phyloP scores from a whole-genome alignment of 768 basidiomycete species.

The Dacryopinax spathularia region DNA sequence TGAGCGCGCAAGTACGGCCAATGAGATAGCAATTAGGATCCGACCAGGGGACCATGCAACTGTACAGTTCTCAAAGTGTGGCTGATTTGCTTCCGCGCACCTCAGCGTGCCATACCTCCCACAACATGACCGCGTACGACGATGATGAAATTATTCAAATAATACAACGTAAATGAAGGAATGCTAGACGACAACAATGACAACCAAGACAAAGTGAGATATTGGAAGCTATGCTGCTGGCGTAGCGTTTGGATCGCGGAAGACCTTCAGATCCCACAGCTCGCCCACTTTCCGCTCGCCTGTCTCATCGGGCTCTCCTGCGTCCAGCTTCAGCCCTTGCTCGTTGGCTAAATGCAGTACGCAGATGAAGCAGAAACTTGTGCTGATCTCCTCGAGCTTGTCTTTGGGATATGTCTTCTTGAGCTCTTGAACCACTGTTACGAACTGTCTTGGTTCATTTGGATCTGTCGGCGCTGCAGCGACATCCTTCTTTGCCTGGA shows the following conservation, averaged over 20 bases:
- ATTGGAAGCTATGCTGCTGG: conserved; percentile 11
- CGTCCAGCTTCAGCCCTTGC: conserved; percentile 71
- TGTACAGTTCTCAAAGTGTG: not conserved
- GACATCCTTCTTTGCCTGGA: conserved; percentile 32
- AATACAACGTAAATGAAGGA: not conserved
- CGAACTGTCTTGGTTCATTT: conserved; percentile 52
- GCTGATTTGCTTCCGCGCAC: conserved; percentile 1
- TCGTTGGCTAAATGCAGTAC: conserved; percentile 92
- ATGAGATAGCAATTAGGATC: conserved; percentile 1
- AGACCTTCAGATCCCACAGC: conserved; percentile 16
- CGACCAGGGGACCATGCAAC: not conserved
- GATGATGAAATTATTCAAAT: not conserved
- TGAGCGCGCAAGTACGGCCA: not conserved
- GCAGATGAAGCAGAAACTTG: conserved; percentile 98
- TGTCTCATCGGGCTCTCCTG: conserved; percentile 17
- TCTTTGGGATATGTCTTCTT: conserved; percentile 74
- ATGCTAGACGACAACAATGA: not conserved
- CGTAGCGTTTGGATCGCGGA: conserved; percentile 15
- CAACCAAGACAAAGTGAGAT: conserved; percentile 4
- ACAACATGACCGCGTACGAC: not conserved
- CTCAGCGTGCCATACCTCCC: not conserved
- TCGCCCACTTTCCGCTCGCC: conserved; percentile 13
- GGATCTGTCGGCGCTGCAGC: conserved; percentile 48
- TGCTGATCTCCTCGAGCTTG: conserved; percentile 96
- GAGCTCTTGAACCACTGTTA: conserved; percentile 68